Base-by-base conservation (phyloP, 495 filamentous ascomycete genomes). In the Aspergillus mulundensis region DNA sequence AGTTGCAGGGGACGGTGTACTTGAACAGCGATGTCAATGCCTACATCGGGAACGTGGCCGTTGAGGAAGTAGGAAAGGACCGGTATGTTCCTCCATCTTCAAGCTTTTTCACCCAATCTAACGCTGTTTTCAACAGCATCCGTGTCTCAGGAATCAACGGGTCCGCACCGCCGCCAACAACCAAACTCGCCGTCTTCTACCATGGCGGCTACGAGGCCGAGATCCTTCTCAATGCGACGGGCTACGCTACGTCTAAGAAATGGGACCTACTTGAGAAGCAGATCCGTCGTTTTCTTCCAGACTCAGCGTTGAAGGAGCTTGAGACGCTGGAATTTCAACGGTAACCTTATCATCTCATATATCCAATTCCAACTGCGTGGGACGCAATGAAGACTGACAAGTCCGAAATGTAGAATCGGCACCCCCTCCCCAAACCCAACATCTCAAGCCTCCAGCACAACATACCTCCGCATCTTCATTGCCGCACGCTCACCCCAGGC, bases 11-110 rank as follows among this genome's bases (percentile, higher is more conserved):
- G 0, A 72, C 66, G 15, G 59, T 70, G 20, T 82, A 83, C 49
- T 64, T 79, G 20, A 81, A 84, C 61, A 70, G 66, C 32, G 78
- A 82, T 62, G 81, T 85, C 6, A 75, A 61, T 24, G 81, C 79
- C 7, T 49, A 72, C 42, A 59, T 84, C 14, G 66, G 66, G 7
- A 46, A 77, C 32, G 62, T 80, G 23, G 24, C 56, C 1, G 62
- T 83, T 19, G 65, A 68, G 30, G 61, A 77, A 21, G 41, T 2
- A 11, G 64, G 61, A 12, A 50, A 54, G 23, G 59, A 70, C 43
- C 48, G 77, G 63, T 67, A 59, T 46, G 45, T 50, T 8, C 11
- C 30, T 8, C 8, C 15, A 7, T 48, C 23, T 14, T 24, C 14
- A 38, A 8, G 34, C 5, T 18, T 19, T 8, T n/a, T n/a, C n/a